Percentiles rank a stretch among this genome's conserved stretches.
These are phyloP conservation scores for Pseudozyma flocculosa DNA, from an alignment of 1,284 basidiomycete species.

Conservation along the genomic window DNA sequence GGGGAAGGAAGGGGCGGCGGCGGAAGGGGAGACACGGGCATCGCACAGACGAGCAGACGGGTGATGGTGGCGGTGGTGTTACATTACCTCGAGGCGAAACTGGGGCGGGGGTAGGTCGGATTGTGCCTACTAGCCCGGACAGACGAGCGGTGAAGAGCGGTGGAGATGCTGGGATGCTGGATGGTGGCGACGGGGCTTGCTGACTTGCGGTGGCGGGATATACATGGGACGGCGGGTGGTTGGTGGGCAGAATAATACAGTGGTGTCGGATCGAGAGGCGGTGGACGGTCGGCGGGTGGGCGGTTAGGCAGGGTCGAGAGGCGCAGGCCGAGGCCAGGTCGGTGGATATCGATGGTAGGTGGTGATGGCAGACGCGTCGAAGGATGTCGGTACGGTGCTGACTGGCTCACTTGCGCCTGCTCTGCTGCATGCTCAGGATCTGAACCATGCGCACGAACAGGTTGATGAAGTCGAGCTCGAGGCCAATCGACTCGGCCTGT, in stretches of 20 bases:
- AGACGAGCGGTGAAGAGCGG: not conserved
- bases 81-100: not conserved
- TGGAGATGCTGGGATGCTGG: too few species aligned
- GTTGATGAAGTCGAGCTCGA: conserved; percentile 83
- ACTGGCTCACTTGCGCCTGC: conserved; percentile 50
- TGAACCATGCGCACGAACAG: conserved; percentile 73
- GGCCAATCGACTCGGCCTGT: conserved; percentile 70
- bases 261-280: too few species aligned
- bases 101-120: not conserved
- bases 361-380: too few species aligned
- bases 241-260: too few species aligned
- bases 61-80: conserved; percentile 2
- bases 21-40: conserved; percentile 1
- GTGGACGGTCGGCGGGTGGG: too few species aligned
- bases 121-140: not conserved
- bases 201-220: too few species aligned
- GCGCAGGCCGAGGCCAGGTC: too few species aligned
- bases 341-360: too few species aligned
- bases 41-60: conserved; percentile 16
- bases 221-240: too few species aligned
- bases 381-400: too few species aligned
- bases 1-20: not conserved
- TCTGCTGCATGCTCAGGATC: conserved; percentile 67
- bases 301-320: too few species aligned
- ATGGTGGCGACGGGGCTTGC: too few species aligned